Percentiles rank a stretch among this genome's conserved stretches.
phyloP scores from a whole-genome alignment of 768 basidiomycete species.

The Tulasnella sp. region DNA sequence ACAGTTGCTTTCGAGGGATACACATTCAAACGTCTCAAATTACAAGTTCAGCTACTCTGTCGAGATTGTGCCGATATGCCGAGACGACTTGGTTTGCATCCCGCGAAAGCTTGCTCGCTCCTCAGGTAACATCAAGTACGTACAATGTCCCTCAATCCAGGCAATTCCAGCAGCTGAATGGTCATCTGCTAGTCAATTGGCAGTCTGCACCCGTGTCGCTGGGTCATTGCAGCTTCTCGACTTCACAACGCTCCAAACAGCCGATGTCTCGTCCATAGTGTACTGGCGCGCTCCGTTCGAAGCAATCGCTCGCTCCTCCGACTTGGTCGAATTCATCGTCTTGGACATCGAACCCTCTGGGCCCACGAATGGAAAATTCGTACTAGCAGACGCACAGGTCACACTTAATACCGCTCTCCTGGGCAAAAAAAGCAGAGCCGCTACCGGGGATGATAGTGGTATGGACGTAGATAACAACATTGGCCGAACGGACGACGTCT shows the following conservation, averaged over 20 bases:
- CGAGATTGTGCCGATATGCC: conserved; percentile 94
- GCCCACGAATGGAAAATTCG: conserved; percentile 59
- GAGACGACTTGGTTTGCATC: conserved; percentile 91
- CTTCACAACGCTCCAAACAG: conserved; percentile 69
- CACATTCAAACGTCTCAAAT: conserved; percentile 84
- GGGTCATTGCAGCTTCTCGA: conserved; percentile 87
- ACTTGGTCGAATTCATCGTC: conserved; percentile 89
- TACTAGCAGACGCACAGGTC: conserved; percentile 84
- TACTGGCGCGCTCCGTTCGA: conserved; percentile 94
- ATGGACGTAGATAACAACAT: conserved; percentile 43
- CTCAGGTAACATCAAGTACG: conserved; percentile 67
- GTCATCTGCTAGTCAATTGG: conserved; percentile 44
- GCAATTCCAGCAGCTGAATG: background rate
- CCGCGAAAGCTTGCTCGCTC: conserved; percentile 71
- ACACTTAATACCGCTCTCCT: conserved; percentile 72
- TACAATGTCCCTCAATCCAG: background rate
- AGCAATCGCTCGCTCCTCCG: conserved; percentile 65
- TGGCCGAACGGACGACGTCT: conserved; percentile 62
- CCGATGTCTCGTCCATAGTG: conserved; percentile 62
- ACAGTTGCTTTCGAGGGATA: conserved; percentile 86
- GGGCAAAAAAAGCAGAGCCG: conserved; percentile 20
- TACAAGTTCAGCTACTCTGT: conserved; percentile 98
- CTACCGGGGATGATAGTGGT: conserved; percentile 24
- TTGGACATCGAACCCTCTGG: conserved; percentile 85
- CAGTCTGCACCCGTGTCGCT: conserved; percentile 82